phyloP scores from a whole-genome alignment of 106 monocot genomes.

The Xerophyta viscosa region DNA sequence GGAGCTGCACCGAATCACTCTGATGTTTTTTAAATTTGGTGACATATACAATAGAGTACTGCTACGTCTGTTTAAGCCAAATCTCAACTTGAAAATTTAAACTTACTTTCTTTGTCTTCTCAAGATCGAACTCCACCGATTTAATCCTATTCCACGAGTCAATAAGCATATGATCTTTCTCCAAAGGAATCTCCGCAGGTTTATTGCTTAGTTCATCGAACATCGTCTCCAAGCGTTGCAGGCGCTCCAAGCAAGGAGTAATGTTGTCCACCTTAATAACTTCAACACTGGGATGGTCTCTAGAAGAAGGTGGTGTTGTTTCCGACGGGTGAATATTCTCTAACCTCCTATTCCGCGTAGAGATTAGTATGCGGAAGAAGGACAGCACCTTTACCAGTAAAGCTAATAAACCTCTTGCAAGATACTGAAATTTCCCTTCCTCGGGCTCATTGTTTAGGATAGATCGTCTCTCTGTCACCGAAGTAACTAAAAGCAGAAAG shows the following conservation, averaged over 20 bases:
- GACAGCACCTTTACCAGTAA: constrained; percentile 36
- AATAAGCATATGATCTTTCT: constrained; percentile 60
- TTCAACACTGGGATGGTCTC: constrained; percentile 4
- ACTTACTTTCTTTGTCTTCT: constrained; percentile 80
- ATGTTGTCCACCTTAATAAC: constrained; percentile 23
- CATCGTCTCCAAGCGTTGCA: constrained; percentile 53
- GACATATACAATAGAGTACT: too few relatives aligned
- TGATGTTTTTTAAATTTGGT: too few relatives aligned
- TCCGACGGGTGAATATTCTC: constrained; percentile 21
- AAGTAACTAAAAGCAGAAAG: constrained; percentile 23
- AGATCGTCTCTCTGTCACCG: constrained; percentile 3
- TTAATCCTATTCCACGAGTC: constrained; percentile 81
- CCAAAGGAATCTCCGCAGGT: constrained; percentile 64
- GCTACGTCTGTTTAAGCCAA: too few relatives aligned
- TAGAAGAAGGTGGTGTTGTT: background rate
- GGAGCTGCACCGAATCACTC: too few relatives aligned
- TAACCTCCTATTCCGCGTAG: constrained; percentile 17
- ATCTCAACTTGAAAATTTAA: background rate
- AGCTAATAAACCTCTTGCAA: constrained; percentile 23
- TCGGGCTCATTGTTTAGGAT: constrained; percentile 13
- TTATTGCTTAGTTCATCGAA: constrained; percentile 49
- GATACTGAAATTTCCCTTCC: constrained; percentile 14
- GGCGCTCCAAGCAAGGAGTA: constrained; percentile 57
- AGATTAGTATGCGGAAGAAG: constrained; percentile 11
- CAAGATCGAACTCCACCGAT: constrained; percentile 67